These are phyloP conservation scores for Pestalotiopsis sp. DNA, from an alignment of 2,329 filamentous ascomycete species.

Conservation along the genomic window DNA sequence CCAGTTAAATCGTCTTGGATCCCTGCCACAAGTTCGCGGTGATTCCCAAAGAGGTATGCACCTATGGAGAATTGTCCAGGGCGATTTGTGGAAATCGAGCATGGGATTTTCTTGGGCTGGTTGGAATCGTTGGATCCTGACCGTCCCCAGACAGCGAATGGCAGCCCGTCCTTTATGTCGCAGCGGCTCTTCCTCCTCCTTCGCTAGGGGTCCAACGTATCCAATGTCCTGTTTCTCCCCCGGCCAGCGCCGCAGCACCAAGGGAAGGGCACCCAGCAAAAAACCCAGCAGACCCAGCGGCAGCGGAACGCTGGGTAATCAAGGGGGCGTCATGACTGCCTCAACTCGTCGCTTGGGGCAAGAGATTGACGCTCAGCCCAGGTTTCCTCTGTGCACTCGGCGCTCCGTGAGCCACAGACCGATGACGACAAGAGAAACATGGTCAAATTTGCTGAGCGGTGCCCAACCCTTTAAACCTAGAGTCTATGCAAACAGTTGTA, in stretches of 20 bases:
- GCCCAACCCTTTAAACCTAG: neutral
- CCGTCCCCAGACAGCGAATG: neutral
- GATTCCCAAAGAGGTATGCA: neutral
- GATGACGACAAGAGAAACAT: neutral
- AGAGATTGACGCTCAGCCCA: conserved; percentile 2
- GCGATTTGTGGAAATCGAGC: neutral
- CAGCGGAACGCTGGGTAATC: neutral
- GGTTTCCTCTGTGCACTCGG: neutral
- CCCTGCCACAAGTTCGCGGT: neutral
- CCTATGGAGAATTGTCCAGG: conserved; percentile 4
- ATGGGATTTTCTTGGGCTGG: neutral
- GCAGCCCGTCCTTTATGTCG: neutral
- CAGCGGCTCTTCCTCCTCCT: conserved; percentile 3
- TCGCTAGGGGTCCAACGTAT: neutral
- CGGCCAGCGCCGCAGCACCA: neutral
- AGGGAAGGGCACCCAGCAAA: neutral
- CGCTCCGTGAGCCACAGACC: neutral
- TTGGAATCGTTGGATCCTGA: neutral
- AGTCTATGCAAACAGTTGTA: neutral
- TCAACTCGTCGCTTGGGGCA: conserved; percentile 1
- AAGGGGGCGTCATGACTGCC: conserved; percentile 1
- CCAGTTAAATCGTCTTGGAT: neutral
- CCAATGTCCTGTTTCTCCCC: neutral
- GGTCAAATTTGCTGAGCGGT: neutral
- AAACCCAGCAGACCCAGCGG: neutral